Evolutionary conservation across 2,329 filamentous ascomycete genomes (phyloP).

Genomic region (Cadophora sp.): DNA sequence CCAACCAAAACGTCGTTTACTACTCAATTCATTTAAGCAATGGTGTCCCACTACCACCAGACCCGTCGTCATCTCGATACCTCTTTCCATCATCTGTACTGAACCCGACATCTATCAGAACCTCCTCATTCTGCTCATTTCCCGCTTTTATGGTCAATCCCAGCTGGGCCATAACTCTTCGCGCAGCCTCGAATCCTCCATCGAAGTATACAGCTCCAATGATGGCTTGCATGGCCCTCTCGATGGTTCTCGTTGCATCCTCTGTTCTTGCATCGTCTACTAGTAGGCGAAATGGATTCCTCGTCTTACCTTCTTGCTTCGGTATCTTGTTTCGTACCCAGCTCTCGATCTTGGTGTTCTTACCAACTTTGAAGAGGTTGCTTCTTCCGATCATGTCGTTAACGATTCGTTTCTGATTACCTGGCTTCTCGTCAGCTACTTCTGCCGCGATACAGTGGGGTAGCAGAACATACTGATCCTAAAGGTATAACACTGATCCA

Average conservation of each 20-base stretch:
- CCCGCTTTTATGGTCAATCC: constrained; percentile 20
- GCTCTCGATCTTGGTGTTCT: constrained; percentile 26
- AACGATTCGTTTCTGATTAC: background rate
- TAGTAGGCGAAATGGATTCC: constrained; percentile 22
- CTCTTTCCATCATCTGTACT: background rate
- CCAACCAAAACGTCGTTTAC: background rate
- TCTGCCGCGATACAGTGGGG: background rate
- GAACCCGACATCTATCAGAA: constrained; percentile 2
- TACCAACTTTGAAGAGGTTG: constrained; percentile 24
- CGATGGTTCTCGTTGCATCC: constrained; percentile 24
- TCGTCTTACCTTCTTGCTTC: constrained; percentile 16
- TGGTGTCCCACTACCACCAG: background rate
- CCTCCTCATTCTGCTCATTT: constrained; percentile 10
- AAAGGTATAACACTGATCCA: constrained; percentile 33
- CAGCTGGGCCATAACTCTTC: constrained; percentile 30
- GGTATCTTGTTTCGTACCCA: constrained; percentile 25
- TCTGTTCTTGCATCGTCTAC: constrained; percentile 31
- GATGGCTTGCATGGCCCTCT: constrained; percentile 34
- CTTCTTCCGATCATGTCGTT: constrained; percentile 11
- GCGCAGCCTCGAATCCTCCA: constrained; percentile 32
- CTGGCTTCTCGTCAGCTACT: background rate
- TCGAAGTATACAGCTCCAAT: constrained; percentile 38
- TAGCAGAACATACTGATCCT: constrained; percentile 22
- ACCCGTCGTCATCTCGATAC: constrained; percentile 8
- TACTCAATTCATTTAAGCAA: background rate